These are phyloP conservation scores for Wickerhamiella nectarea DNA, from an alignment of 805 yeast genomes.

Conservation along the genomic window DNA sequence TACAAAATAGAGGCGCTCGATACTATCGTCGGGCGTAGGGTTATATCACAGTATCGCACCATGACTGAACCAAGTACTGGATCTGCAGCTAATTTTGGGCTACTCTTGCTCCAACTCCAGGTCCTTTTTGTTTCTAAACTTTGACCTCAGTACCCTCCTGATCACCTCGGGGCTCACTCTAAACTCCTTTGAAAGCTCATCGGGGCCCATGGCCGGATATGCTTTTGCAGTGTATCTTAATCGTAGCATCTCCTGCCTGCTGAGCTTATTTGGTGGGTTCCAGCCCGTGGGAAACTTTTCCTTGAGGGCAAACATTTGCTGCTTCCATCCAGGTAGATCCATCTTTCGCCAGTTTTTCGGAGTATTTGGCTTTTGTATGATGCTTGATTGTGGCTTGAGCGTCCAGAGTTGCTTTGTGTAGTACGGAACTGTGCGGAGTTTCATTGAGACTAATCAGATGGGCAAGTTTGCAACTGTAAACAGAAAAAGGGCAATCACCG, in stretches of 20 bases:
- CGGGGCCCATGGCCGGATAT: conserved; percentile 47
- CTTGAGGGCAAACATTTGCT: conserved; percentile 48
- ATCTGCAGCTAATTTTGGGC: neutral
- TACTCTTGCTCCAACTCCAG: conserved; percentile 1
- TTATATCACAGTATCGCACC: neutral
- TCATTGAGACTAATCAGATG: neutral
- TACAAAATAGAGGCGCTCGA: too few relatives aligned
- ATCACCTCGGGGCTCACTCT: conserved; percentile 70
- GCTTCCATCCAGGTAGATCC: conserved; percentile 51
- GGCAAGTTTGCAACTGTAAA: neutral
- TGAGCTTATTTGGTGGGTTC: conserved; percentile 54
- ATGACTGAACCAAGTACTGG: neutral
- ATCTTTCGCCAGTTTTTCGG: conserved; percentile 37
- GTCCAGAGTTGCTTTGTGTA: conserved; percentile 7
- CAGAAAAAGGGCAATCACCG: neutral
- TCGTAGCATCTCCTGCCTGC: conserved; percentile 55
- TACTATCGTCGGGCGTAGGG: too few relatives aligned
- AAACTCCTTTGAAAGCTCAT: conserved; percentile 49
- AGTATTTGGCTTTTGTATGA: conserved; percentile 20
- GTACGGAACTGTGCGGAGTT: conserved; percentile 9
- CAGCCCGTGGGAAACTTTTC: conserved; percentile 51
- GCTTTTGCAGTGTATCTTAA: conserved; percentile 40
- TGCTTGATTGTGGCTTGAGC: neutral
- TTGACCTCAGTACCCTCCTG: conserved; percentile 61
- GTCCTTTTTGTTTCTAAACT: conserved; percentile 35